Evolutionary conservation across 2,329 filamentous ascomycete genomes (phyloP).

Genomic region (Delphinella strobiligena): DNA sequence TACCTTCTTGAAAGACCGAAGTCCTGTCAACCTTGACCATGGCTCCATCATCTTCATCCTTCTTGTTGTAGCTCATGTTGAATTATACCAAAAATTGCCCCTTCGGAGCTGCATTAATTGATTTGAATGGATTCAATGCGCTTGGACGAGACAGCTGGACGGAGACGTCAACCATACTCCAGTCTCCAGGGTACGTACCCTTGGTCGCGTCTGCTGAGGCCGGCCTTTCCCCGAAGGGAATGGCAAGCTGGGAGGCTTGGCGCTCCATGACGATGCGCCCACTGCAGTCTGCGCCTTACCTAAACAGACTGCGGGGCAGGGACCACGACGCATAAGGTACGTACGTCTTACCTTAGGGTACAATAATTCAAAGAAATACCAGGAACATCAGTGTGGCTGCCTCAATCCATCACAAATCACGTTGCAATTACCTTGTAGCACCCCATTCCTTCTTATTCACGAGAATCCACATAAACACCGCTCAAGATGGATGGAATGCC

Average conservation of each 20-base stretch:
- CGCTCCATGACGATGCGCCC: neutral
- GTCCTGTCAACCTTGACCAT: conserved; percentile 97
- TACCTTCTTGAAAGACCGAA: conserved; percentile 97
- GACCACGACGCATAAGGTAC: too few species aligned
- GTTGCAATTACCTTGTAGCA: too few species aligned
- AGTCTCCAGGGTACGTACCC: too few species aligned
- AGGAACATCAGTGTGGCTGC: too few species aligned
- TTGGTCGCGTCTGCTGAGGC: too few species aligned
- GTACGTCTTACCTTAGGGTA: too few species aligned
- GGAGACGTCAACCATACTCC: too few species aligned
- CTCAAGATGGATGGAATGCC: conserved; percentile 10
- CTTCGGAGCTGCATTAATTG: conserved; percentile 1
- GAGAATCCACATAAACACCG: neutral
- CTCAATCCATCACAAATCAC: too few species aligned
- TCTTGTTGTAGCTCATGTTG: conserved; percentile 91
- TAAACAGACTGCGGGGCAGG: too few species aligned
- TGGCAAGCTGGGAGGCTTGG: neutral
- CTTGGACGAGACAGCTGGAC: neutral
- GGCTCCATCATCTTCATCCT: conserved; percentile 93
- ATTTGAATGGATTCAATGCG: neutral
- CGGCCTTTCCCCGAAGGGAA: neutral
- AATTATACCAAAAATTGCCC: conserved; percentile 4
- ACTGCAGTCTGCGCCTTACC: too few species aligned
- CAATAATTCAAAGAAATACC: too few species aligned
- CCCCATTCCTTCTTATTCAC: too few species aligned